Evolutionary conservation across 2,329 filamentous ascomycete genomes (phyloP).

Genomic region (Alternaria ventricosa): DNA sequence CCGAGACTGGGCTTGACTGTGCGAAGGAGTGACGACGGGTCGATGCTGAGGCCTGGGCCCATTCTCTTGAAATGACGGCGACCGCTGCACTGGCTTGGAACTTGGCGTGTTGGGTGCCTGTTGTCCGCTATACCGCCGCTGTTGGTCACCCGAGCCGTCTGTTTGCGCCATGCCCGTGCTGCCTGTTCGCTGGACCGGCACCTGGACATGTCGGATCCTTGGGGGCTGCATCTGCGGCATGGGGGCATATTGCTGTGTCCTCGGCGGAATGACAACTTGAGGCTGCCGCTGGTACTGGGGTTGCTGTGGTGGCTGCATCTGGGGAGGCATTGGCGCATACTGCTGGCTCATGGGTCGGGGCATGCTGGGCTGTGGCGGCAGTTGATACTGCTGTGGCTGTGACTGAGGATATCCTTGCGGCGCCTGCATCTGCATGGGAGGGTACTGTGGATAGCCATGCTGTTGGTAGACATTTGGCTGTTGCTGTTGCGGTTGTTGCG

Average conservation of each 20-base stretch:
- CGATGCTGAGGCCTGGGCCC: conserved; percentile 40
- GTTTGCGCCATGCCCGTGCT: conserved; percentile 20
- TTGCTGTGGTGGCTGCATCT: conserved; percentile 13
- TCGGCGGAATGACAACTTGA: conserved; percentile 38
- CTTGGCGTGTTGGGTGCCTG: conserved; percentile 30
- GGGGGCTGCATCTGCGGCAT: conserved; percentile 38
- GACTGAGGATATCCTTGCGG: conserved; percentile 19
- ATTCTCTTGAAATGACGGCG: conserved; percentile 46
- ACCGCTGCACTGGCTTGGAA: conserved; percentile 48
- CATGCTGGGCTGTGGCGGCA: conserved; percentile 6
- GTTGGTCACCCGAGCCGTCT: conserved; percentile 23
- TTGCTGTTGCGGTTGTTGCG: conserved; percentile 33
- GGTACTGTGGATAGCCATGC: conserved; percentile 26
- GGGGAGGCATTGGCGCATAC: conserved; percentile 28
- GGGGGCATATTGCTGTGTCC: conserved; percentile 24
- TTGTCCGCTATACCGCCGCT: conserved; percentile 21
- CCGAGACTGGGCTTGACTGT: conserved; percentile 30
- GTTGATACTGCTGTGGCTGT: conserved; percentile 27
- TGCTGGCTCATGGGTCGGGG: conserved; percentile 34
- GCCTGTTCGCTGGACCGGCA: conserved; percentile 31
- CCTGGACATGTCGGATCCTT: conserved; percentile 37
- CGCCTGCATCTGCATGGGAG: conserved; percentile 8
- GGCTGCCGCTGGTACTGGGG: conserved; percentile 31
- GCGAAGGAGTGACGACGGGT: conserved; percentile 27
- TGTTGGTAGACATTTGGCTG: conserved; percentile 36